These are phyloP conservation scores for Grigorovia transvaalensis DNA, from an alignment of 805 yeast genomes.

Conservation along the genomic window DNA sequence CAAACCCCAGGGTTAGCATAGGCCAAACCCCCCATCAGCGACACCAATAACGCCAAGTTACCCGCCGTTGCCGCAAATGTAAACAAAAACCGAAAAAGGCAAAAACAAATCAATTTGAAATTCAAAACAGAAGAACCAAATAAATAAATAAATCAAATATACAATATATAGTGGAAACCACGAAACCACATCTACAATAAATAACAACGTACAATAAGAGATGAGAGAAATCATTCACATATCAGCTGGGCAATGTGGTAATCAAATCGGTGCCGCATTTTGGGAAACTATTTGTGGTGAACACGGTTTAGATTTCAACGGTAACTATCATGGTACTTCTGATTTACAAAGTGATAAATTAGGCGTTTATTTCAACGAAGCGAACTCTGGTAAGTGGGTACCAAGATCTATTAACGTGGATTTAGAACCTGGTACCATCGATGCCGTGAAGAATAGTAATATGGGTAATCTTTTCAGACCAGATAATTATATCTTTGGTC, in stretches of 20 bases:
- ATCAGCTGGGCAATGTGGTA: slow-evolving; percentile 98
- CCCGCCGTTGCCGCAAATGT: neutral
- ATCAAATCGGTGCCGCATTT: slow-evolving; percentile 92
- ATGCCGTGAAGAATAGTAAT: slow-evolving; percentile 67
- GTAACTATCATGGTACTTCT: slow-evolving; percentile 54
- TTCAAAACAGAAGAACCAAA: neutral
- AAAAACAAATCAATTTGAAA: neutral
- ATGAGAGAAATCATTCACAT: slow-evolving; percentile 62
- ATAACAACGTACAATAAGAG: neutral
- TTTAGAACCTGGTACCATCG: slow-evolving; percentile 90
- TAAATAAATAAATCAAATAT: neutral
- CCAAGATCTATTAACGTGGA: slow-evolving; percentile 90
- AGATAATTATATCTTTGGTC: slow-evolving; percentile 81
- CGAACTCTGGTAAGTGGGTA: slow-evolving; percentile 77
- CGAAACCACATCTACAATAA: neutral
- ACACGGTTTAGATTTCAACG: slow-evolving; percentile 69
- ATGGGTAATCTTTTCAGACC: slow-evolving; percentile 86
- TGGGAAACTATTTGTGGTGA: slow-evolving; percentile 90
- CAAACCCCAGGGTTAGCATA: neutral
- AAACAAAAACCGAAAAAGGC: neutral
- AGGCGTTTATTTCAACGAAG: slow-evolving; percentile 82
- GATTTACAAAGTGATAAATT: slow-evolving; percentile 49
- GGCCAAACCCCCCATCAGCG: too few species aligned
- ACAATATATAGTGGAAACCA: too few species aligned
- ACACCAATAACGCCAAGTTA: neutral